These are phyloP conservation scores for Seminavis robusta DNA, from an alignment of 108 stramenopile genomes.

Conservation along the genomic window DNA sequence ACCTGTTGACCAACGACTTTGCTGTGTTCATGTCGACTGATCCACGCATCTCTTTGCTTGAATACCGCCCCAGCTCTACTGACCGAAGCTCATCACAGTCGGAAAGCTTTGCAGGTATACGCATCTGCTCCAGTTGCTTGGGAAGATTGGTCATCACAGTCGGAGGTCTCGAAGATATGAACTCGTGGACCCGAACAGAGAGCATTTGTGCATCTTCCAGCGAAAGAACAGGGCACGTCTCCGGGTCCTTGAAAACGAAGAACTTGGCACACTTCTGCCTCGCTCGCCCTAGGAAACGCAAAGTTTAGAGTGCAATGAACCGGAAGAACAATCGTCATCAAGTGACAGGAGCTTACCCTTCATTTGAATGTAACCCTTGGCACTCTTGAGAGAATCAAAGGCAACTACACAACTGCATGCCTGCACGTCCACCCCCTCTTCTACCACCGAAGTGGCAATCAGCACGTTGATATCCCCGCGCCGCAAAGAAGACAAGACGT, in stretches of 20 bases:
- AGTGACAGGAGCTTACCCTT: too few relatives aligned
- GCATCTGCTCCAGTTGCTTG: too few relatives aligned
- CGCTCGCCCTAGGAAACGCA: too few relatives aligned
- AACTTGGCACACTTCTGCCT: conserved; percentile 52
- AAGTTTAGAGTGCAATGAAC: too few relatives aligned
- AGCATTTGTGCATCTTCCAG: conserved; percentile 26
- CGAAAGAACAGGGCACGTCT: conserved; percentile 6
- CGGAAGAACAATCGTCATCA: too few relatives aligned
- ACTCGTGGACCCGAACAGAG: conserved; percentile 30
- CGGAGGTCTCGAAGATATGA: conserved; percentile 17
- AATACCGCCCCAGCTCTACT: too few relatives aligned
- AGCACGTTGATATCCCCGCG: conserved; percentile 46
- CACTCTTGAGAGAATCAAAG: conserved; percentile 43
- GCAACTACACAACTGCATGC: conserved; percentile 60
- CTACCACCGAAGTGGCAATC: conserved; percentile 64
- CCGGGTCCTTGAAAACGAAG: conserved; percentile 37
- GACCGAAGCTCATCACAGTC: too few relatives aligned
- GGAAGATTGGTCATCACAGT: too few relatives aligned
- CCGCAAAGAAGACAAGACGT: conserved; percentile 37
- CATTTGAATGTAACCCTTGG: conserved; percentile 70
- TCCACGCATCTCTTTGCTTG: conserved; percentile 14
- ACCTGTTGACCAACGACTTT: conserved; percentile 54
- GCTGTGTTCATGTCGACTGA: conserved; percentile 48
- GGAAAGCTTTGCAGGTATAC: not conserved
- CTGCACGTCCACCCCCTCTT: conserved; percentile 68